Conservation (phyloP, 2,329 filamentous ascomycete genomes). For the Microdochium paspali region DNA sequence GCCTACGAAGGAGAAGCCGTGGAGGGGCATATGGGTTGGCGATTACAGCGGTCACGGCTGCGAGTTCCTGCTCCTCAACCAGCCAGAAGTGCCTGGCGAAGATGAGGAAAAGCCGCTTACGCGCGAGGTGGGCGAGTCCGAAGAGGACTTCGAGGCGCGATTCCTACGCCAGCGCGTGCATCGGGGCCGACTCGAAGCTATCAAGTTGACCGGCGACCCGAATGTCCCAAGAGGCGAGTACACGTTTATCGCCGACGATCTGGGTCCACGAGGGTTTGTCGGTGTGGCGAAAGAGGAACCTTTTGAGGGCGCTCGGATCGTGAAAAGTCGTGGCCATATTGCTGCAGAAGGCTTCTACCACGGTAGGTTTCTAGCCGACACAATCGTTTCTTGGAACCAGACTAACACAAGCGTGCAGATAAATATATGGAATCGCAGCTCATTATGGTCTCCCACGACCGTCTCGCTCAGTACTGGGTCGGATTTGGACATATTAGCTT, state of each 20-base stretch:
- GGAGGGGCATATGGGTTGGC: constrained; percentile 84
- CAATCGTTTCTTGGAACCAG: too few relatives aligned
- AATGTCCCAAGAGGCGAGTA: constrained; percentile 83
- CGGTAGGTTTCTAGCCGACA: constrained; percentile 57
- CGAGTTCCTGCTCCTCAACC: constrained; percentile 77
- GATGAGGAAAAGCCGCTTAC: constrained; percentile 29
- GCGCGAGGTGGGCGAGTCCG: constrained; percentile 29
- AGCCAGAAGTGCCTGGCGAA: constrained; percentile 50
- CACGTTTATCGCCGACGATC: constrained; percentile 71
- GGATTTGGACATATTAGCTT: constrained; percentile 50
- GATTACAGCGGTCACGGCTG: constrained; percentile 84
- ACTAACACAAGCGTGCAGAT: constrained; percentile 36
- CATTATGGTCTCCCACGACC: constrained; percentile 68
- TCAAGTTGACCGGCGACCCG: constrained; percentile 87
- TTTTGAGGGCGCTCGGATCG: constrained; percentile 67
- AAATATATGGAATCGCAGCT: constrained; percentile 67
- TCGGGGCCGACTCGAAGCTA: constrained; percentile 63
- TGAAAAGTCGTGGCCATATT: constrained; percentile 68
- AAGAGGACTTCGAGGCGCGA: constrained; percentile 33
- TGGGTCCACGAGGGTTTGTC: constrained; percentile 57
- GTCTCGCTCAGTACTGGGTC: constrained; percentile 76
- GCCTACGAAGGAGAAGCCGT: constrained; percentile 71
- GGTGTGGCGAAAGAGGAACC: constrained; percentile 53
- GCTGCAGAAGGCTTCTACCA: constrained; percentile 61
- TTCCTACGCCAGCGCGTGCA: constrained; percentile 41